Evolutionary conservation across 2,329 filamentous ascomycete species (phyloP), one percentile per base, ranked within the genome.

Genomic region (Diatrype stigma): DNA sequence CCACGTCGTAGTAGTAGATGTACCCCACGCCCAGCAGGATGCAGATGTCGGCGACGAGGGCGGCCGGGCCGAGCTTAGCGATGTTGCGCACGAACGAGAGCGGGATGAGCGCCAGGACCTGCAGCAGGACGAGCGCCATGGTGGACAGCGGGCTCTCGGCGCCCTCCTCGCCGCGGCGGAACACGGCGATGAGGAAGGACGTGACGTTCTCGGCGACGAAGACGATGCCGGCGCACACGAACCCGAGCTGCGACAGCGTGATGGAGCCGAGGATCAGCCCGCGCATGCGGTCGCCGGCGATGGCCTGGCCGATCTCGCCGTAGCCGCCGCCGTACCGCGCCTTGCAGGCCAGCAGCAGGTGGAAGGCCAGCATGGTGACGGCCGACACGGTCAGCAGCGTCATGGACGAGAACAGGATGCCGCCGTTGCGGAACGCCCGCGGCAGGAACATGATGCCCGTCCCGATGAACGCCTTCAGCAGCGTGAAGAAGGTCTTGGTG

Each of bases 361-460:
- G 83, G 65, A 91, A 91, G 59, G 86, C 88, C 11, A 86, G 64
- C 61, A 84, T 86, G 42, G 85, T 88, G 58, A 90, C 70, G 19
- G 79, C 64, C 2, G 87, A 84, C 2, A 90, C 80, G 10, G 74
- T 70, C 44, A 90, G 68, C 57, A 91, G 78, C 0, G 85, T 84
- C 46, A 89, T 69, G 0, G 83, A 85, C 0, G 87, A 90, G 64
- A 91, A 91, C 11, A 90, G 72, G 47, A 91, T 84, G 22, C 87
- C 87, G 34, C 87, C 87, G 57, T 91, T 91, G 62, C 82, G 82
- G 70, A 68, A 91, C 0, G 87, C 87, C 63, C 89, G 90, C 45
- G 87, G 87, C 42, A 91, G 67, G 63, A 91, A 91, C 83, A 91
- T 89, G 66, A 91, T 90, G 54, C 87, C 87, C 0, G 87, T 91